phyloP scores from a whole-genome alignment of 2,329 filamentous ascomycete species.

The Cladosporium oxysporum region DNA sequence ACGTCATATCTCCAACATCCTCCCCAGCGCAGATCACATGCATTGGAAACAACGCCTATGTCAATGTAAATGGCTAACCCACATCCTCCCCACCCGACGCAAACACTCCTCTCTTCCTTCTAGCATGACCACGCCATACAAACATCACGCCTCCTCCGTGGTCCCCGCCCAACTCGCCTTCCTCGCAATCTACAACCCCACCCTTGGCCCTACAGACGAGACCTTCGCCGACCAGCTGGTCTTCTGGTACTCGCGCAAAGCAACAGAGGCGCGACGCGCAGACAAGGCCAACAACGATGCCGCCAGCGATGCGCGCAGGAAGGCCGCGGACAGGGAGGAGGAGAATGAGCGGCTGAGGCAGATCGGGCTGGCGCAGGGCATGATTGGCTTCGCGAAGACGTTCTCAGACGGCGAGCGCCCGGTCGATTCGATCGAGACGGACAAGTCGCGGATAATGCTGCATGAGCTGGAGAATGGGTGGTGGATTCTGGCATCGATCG shows the following conservation, averaged over 20 bases:
- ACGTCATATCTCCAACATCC: constrained; percentile 1
- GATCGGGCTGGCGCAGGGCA: constrained; percentile 93
- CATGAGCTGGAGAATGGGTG: constrained; percentile 86
- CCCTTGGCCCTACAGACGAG: constrained; percentile 71
- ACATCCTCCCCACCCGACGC: not conserved
- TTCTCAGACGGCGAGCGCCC: constrained; percentile 74
- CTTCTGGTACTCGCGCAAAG: constrained; percentile 73
- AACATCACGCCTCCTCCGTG: constrained; percentile 15
- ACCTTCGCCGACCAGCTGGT: constrained; percentile 81
- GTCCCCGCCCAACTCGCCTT: constrained; percentile 82
- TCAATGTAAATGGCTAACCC: not conserved
- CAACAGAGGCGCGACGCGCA: constrained; percentile 31
- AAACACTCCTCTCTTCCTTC: not conserved
- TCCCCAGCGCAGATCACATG: not conserved
- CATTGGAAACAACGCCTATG: not conserved
- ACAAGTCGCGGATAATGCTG: constrained; percentile 80
- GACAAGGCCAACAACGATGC: constrained; percentile 8
- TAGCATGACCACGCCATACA: constrained; percentile 18
- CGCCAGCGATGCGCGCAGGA: constrained; percentile 36
- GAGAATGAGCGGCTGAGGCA: constrained; percentile 86
- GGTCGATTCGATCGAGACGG: constrained; percentile 86
- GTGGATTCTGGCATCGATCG: constrained; percentile 93
- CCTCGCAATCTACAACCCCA: constrained; percentile 92
- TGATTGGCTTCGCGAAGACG: constrained; percentile 86
- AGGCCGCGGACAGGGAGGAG: constrained; percentile 54